phyloP scores from a whole-genome alignment of 805 yeast species.

The Priceomyces haplophilus region DNA sequence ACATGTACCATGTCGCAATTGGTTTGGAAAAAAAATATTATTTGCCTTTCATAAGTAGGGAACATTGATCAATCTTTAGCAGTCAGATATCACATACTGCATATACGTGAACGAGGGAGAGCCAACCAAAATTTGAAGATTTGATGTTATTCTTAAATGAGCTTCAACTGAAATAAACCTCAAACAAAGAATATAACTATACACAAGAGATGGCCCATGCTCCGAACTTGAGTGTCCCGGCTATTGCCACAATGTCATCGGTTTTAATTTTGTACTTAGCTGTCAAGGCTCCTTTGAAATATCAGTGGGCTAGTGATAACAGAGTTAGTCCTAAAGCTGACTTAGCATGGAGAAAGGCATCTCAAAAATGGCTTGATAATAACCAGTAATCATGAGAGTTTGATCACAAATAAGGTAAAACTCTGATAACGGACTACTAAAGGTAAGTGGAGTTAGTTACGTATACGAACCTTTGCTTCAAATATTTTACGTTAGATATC shows the following conservation, averaged over 20 bases:
- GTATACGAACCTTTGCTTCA: neutral
- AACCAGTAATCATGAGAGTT: slow-evolving; percentile 2
- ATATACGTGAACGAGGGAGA: neutral
- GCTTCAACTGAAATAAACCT: neutral
- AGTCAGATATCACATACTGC: neutral
- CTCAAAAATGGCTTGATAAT: slow-evolving; percentile 42
- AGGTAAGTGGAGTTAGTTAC: neutral
- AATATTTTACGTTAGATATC: no score
- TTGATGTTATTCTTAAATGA: neutral
- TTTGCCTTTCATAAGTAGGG: no score
- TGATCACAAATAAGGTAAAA: neutral
- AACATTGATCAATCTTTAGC: no score
- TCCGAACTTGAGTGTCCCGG: slow-evolving; percentile 39
- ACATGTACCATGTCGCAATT: no score
- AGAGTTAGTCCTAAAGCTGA: slow-evolving; percentile 47
- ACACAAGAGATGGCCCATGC: slow-evolving; percentile 26
- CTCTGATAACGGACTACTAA: neutral
- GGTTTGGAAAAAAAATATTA: no score
- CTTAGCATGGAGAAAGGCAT: slow-evolving; percentile 46
- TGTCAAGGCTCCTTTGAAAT: slow-evolving; percentile 43
- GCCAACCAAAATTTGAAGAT: slow-evolving; percentile 14
- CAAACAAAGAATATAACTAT: neutral
- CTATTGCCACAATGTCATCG: slow-evolving; percentile 42
- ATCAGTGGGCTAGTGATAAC: slow-evolving; percentile 39
- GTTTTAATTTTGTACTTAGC: slow-evolving; percentile 34